Base-by-base conservation (phyloP, 1,284 basidiomycete genomes). In the Schizopora paradoxa region DNA sequence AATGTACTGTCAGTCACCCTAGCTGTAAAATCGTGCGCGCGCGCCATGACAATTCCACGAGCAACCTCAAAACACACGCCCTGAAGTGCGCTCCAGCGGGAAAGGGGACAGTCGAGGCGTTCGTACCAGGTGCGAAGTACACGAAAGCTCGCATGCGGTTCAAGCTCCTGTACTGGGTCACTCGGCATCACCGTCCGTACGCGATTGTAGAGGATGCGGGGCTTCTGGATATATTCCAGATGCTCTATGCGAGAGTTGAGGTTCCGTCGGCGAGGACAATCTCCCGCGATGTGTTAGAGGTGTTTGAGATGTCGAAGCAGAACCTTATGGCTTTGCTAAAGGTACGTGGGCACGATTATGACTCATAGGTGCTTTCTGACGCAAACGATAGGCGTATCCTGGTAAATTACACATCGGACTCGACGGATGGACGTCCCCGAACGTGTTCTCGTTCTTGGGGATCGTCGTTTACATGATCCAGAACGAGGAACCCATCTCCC, bases 351-450 rank as follows among this genome's bases (percentile, higher is more conserved):
- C 14, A 16, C 28, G 14, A 31, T 10, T 31, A 11, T 33, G 6
- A 14, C n/a, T 18, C 31, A 33, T 7, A 5, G 29, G 11, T 11
- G 22, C 19, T 16, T 6, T 8, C n/a, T 14, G 23, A 29, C 27
- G 35, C 28, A 16, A 8, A 31, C 28, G 14, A 8, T 14, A 31
- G 48, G 47, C 33, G 26, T 5, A 33, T 25, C 16, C 34, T 3
- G 52, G 54, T 16, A 19, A 32, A 6, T 13, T 55, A 7, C 46
- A 56, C 35, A 28, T 56, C 6, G 42, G 51, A 22, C 8, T 56
- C 14, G 51, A 50, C 28, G 47, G 54, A 6, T 56, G 53, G 53
- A 53, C 51, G 1, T 47, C 53, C 1, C 53, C 52, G 2, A 56
- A 56, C 21, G 44, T 55, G 5, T 45, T 51, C 8, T 53, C 53